These are phyloP conservation scores for Backusella sp. DNA, from an alignment of 192 early-diverging fungal species.

Conservation along the genomic window DNA sequence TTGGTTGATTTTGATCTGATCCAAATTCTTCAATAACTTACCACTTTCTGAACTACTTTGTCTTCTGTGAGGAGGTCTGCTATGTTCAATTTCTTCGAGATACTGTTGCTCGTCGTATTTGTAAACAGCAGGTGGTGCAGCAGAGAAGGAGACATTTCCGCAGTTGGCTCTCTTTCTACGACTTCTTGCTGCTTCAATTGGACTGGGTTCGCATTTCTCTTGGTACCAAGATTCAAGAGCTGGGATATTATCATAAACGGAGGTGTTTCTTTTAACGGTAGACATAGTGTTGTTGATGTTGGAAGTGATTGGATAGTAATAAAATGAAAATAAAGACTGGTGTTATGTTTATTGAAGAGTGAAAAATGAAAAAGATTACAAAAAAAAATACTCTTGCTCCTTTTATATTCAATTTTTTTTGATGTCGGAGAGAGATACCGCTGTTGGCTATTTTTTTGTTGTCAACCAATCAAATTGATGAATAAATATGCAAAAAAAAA, in stretches of 20 bases:
- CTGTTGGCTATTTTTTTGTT: background rate
- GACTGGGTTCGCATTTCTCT: background rate
- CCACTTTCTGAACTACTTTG: slow-evolving; percentile 6
- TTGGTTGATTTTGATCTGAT: background rate
- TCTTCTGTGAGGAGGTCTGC: slow-evolving; percentile 4
- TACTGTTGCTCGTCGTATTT: background rate
- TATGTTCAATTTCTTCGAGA: background rate
- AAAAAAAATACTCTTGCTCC: background rate
- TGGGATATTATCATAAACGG: background rate
- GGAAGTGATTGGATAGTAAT: background rate
- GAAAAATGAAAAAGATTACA: background rate
- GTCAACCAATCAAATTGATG: background rate
- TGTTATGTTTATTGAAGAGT: background rate
- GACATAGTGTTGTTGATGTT: background rate
- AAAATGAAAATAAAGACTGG: background rate
- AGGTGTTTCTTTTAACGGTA: background rate
- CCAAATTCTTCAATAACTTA: background rate
- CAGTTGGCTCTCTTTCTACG: background rate
- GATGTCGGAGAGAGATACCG: background rate
- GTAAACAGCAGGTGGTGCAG: background rate
- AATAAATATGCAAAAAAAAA: background rate
- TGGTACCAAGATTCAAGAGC: background rate
- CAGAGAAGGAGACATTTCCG: background rate
- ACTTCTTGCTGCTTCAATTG: background rate
- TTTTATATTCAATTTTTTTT: slow-evolving; percentile 1